Percentiles rank a stretch among this genome's conserved stretches.
phyloP scores from a whole-genome alignment of 2,329 filamentous ascomycete species.

The Aspergillus caelatus region DNA sequence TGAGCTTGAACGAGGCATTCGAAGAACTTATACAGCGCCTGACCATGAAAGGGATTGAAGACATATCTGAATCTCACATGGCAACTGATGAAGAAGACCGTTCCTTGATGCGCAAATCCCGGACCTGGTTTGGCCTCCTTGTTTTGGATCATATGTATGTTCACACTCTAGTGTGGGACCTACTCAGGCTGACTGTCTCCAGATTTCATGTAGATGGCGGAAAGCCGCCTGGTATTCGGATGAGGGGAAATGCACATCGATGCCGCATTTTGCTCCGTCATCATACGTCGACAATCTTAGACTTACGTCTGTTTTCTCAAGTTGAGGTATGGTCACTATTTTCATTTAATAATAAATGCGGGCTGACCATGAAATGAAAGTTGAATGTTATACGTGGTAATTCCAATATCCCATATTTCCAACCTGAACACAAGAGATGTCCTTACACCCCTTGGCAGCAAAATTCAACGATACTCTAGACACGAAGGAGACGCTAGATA shows the following conservation, averaged over 20 bases:
- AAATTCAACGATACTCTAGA: conserved; percentile 43
- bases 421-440: too few relatives aligned
- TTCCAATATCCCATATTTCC: background rate
- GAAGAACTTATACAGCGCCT: conserved; percentile 40
- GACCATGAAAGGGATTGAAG: conserved; percentile 28
- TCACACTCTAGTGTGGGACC: too few relatives aligned
- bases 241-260: conserved; percentile 44
- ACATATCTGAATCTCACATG: conserved; percentile 14
- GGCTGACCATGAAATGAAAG: conserved; percentile 24
- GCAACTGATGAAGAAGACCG: conserved; percentile 28
- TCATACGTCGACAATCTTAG: conserved; percentile 49
- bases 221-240: conserved; percentile 45
- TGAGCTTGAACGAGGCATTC: conserved; percentile 50
- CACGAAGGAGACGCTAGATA: conserved; percentile 25
- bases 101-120: conserved; percentile 45
- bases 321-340: conserved; percentile 41
- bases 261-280: conserved; percentile 51
- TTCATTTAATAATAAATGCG: background rate
- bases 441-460: conserved; percentile 23
- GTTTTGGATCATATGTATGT: conserved; percentile 54
- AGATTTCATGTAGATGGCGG: conserved; percentile 50
- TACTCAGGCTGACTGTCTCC: conserved; percentile 2
- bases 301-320: conserved; percentile 57
- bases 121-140: conserved; percentile 57
- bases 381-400: conserved; percentile 47